Conservation (phyloP, 495 filamentous ascomycete genomes). For the Penicillium fimorum region DNA sequence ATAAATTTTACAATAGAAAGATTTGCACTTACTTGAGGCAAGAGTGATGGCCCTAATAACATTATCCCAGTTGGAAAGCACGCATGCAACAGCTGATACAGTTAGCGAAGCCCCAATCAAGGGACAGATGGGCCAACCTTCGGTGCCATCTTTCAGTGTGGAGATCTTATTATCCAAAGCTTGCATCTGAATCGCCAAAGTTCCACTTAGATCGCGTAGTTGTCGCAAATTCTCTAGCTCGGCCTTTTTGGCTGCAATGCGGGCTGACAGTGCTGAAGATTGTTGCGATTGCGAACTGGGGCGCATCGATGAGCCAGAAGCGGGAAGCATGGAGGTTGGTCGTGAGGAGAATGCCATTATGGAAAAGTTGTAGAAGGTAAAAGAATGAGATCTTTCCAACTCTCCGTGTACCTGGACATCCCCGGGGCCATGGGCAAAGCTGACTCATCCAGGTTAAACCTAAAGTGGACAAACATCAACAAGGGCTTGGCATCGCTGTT, state of each 20-base stretch:
- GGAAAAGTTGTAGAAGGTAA: not conserved
- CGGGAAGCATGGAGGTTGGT: conserved; percentile 39
- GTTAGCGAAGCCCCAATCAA: conserved; percentile 5
- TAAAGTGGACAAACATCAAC: conserved; percentile 43
- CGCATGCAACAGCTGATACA: conserved; percentile 77
- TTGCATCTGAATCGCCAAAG: conserved; percentile 87
- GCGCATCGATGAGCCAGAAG: conserved; percentile 33
- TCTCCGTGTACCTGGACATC: not conserved
- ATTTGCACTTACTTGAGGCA: conserved; percentile 73
- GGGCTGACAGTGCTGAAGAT: conserved; percentile 76
- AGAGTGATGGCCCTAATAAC: conserved; percentile 91
- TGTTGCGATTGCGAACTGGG: conserved; percentile 53
- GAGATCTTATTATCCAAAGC: conserved; percentile 80
- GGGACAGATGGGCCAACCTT: conserved; percentile 55
- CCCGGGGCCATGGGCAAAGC: not conserved
- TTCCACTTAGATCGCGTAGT: conserved; percentile 82
- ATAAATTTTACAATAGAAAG: conserved; percentile 14
- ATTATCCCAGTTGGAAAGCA: conserved; percentile 94
- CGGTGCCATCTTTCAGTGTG: conserved; percentile 87
- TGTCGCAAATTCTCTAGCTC: conserved; percentile 89
- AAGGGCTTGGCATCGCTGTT: conserved; percentile 25
- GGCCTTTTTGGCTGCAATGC: conserved; percentile 90
- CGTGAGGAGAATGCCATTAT: conserved; percentile 59
- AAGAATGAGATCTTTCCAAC: not conserved
- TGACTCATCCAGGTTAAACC: conserved; percentile 34